Evolutionary conservation across 345 rosid genomes (phyloP), one percentile per base, ranked within the genome.

Genomic region (Lepidium didymum): DNA sequence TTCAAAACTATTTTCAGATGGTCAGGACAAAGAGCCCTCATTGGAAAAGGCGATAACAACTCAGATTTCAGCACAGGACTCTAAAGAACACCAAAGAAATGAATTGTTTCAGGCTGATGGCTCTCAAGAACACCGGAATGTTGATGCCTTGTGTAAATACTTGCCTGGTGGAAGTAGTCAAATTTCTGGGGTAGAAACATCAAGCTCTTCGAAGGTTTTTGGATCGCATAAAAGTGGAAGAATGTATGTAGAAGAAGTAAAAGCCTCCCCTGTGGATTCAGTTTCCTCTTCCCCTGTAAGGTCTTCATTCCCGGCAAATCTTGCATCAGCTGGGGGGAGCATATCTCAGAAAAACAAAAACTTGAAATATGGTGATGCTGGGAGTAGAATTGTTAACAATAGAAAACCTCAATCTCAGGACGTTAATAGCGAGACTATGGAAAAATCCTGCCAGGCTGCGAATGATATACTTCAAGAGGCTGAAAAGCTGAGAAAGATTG

Each of bases 191-290:
- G 68, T 84, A 36, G 81, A 84, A 43, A 75, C 75, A 45, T 86
- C 90, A 78, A 86, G 86, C 81, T 83, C 86, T 50, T 83, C 89
- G 43, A 87, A 82, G 78, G 79, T 86, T 65, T 81, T 82, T 1
- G 79, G 74, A 42, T 76, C 84, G 69, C 65, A 47, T 45, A 82
- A 78, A 77, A 73, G 21, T 40, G 70, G 70, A 21, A 71, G 75
- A 74, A 68, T 43, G 57, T 68, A 65, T 54, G 62, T 67, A 58
- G 80, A 67, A 64, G 79, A 77, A 61, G 71, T 56, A 50, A 82
- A 75, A 76, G 70, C 65, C 68, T 84, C 83, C 10, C 82, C 83
- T 15, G 74, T 67, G 36, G 89, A 80, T 68, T 84, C 86, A 34
- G 84, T 82, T 75, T 82, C 86, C 58, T 77, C 86, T 55, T 82